Conservation (phyloP, 345 rosid species). For the Euclidium syriacum region DNA sequence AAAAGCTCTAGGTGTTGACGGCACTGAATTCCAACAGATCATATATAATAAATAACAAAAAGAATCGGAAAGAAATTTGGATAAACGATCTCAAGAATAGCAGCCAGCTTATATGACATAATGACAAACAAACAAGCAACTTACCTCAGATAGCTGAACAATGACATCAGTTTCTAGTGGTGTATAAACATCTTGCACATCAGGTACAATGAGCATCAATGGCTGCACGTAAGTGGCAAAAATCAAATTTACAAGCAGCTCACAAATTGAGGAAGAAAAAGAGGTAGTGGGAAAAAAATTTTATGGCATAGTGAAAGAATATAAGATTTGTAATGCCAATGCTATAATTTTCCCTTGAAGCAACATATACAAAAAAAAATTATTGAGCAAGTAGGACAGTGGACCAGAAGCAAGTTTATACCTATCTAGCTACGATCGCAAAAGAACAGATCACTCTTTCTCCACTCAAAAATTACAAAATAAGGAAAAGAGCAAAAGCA, state of each 20-base stretch:
- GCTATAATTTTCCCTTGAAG: background rate
- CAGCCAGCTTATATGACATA: constrained; percentile 1
- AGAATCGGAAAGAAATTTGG: background rate
- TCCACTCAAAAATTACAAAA: background rate
- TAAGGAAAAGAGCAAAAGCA: constrained; percentile 8
- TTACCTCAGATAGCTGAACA: constrained; percentile 90
- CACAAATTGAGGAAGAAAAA: constrained; percentile 47
- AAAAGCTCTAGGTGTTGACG: constrained; percentile 90
- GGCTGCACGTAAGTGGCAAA: constrained; percentile 55
- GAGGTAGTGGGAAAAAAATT: background rate
- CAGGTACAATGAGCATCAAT: constrained; percentile 96
- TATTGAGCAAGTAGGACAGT: background rate
- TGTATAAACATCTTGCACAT: constrained; percentile 94
- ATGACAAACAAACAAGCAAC: constrained; percentile 7
- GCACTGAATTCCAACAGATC: constrained; percentile 53
- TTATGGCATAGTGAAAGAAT: background rate
- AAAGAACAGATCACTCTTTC: background rate
- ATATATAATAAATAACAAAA: background rate
- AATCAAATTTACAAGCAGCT: constrained; percentile 15
- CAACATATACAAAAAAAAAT: background rate
- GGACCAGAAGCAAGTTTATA: background rate
- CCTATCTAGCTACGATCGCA: background rate
- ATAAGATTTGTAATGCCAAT: background rate
- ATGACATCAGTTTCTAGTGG: constrained; percentile 88
- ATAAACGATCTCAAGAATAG: background rate